Base-by-base conservation (phyloP, 2,329 filamentous ascomycete genomes). In the Microcyclospora pomicola region DNA sequence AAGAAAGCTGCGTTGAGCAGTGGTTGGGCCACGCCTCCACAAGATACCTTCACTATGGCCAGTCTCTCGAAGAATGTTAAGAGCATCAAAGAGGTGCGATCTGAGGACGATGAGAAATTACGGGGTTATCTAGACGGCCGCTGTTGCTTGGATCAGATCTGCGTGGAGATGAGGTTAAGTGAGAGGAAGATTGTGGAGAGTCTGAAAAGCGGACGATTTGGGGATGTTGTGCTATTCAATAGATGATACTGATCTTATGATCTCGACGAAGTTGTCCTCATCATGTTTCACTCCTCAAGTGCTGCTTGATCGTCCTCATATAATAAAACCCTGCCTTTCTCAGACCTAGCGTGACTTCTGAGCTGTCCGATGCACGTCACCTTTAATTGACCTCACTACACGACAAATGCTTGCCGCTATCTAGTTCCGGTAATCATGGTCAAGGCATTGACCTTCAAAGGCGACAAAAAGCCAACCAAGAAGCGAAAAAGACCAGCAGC, bases 391-490 rank as follows among this genome's bases (percentile, higher is more conserved):
- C 19, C 4, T 24, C 7, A 24, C 19, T 24, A 24, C 4, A 24
- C 19, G 7, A 24, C 7, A 24, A 5, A 24, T 4, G 19, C 19
- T 24, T 24, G 19, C 19, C 19, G 7, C 19, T 4, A 24, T 24
- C 7, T 24, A 7, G n/a, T 5, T 5, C 19, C 19, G 19, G 5
- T 4, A 49, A 36, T 13, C n/a, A 91, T 91, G 82, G 80, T 93
- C 50, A 95, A 93, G 60, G 79, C 88, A 34, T 73, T 98, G 41
- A 71, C 77, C 35, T 98, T 98, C 71, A 98, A 98, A 65, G 91
- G 91, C 68, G 91, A 98, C 65, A 95, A 92, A 63, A 91, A 91
- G 65, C 66, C 75, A 42, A 42, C 38, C 28, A 94, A 91, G 63
- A 95, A 95, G 69, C 75, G 85, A 59, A 95, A 94, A 71, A 77